These are phyloP conservation scores for Globisporangium echinulatum DNA, from an alignment of 352 stramenopile genomes.

Conservation along the genomic window DNA sequence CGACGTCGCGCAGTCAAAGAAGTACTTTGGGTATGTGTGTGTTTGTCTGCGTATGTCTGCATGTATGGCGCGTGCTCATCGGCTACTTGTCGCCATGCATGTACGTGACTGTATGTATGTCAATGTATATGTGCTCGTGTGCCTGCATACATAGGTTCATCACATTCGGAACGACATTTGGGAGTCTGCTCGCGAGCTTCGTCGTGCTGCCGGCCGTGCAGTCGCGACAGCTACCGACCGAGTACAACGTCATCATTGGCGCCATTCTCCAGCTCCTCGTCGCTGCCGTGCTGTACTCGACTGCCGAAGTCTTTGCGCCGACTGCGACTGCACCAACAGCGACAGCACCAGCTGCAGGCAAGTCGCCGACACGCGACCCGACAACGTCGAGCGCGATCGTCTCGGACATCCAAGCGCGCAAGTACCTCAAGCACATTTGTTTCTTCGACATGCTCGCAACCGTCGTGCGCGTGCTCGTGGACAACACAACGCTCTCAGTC, in stretches of 20 bases:
- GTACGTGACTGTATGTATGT: neutral
- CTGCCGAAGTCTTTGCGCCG: slow-evolving; percentile 35
- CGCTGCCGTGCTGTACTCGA: slow-evolving; percentile 46
- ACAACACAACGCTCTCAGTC: slow-evolving; percentile 77
- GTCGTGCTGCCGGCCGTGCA: slow-evolving; percentile 56
- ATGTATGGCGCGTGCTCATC: neutral
- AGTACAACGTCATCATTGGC: slow-evolving; percentile 67
- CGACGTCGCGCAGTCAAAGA: slow-evolving; percentile 76
- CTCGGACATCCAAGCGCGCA: slow-evolving; percentile 57
- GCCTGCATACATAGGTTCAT: slow-evolving; percentile 37
- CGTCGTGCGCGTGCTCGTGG: slow-evolving; percentile 69
- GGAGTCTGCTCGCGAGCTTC: slow-evolving; percentile 71
- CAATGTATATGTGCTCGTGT: neutral
- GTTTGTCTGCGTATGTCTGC: slow-evolving; percentile 2
- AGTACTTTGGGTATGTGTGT: slow-evolving; percentile 59
- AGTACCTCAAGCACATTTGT: slow-evolving; percentile 83
- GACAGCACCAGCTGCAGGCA: neutral
- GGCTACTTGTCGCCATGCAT: no score
- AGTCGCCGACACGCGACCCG: neutral
- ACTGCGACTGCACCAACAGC: neutral
- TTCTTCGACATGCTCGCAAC: slow-evolving; percentile 84
- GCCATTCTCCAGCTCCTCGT: slow-evolving; percentile 49
- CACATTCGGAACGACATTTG: slow-evolving; percentile 77
- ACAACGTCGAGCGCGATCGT: slow-evolving; percentile 34
- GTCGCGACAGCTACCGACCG: slow-evolving; percentile 40